phyloP scores from a whole-genome alignment of 495 filamentous ascomycete species.

The Hypoxylon cercidicola region DNA sequence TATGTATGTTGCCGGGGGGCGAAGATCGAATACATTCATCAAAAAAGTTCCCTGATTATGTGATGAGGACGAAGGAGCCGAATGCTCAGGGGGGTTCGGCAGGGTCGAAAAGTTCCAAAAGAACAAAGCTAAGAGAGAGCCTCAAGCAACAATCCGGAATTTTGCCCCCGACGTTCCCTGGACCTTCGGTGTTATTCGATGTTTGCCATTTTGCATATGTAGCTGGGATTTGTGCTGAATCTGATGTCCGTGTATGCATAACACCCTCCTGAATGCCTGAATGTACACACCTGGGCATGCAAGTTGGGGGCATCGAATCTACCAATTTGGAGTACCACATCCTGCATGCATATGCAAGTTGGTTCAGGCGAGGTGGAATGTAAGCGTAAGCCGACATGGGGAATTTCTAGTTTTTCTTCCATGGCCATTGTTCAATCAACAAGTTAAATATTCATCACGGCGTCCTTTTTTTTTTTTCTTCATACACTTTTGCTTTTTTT shows the following conservation, averaged over 20 bases:
- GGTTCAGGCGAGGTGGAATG: conserved; percentile 16
- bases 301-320: conserved; percentile 22
- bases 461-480: too few relatives aligned
- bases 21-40: conserved; percentile 6
- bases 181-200: conserved; percentile 21
- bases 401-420: background rate
- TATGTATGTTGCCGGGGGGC: background rate
- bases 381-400: conserved; percentile 2
- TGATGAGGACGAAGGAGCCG: conserved; percentile 11
- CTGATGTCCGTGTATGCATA: conserved; percentile 20
- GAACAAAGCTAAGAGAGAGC: conserved; percentile 23
- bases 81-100: conserved; percentile 19
- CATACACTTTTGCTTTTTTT: background rate
- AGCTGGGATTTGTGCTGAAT: conserved; percentile 11
- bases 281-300: too few relatives aligned
- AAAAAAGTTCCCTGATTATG: conserved; percentile 10
- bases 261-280: conserved; percentile 12
- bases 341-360: conserved; percentile 29
- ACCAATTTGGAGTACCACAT: conserved; percentile 28
- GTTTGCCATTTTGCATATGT: background rate
- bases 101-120: background rate
- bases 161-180: conserved; percentile 19
- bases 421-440: too few relatives aligned
- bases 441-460: too few relatives aligned
- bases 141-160: conserved; percentile 11